Evolutionary conservation across 352 stramenopile genomes (phyloP).

Genomic region (Globisporangium radiosum): DNA sequence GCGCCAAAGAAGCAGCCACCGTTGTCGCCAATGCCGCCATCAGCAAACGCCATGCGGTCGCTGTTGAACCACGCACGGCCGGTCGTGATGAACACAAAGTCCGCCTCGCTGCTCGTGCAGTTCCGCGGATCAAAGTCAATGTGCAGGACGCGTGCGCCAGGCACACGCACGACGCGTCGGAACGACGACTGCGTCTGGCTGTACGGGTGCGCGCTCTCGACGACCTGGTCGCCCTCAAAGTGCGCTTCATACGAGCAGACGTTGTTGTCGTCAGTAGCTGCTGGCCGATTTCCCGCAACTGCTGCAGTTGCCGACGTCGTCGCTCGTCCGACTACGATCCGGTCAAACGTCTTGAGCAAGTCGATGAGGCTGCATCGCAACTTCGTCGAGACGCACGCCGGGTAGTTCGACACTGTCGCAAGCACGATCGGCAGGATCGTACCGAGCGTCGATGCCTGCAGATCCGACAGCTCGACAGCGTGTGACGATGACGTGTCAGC

Average conservation of each 20-base stretch:
- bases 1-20: slow-evolving; percentile 64
- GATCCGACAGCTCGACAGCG: neutral
- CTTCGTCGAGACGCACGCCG: slow-evolving; percentile 21
- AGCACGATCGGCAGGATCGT: slow-evolving; percentile 43
- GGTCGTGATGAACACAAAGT: slow-evolving; percentile 63
- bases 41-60: slow-evolving; percentile 47
- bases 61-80: slow-evolving; percentile 53
- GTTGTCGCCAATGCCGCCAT: slow-evolving; percentile 52
- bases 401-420: slow-evolving; percentile 35
- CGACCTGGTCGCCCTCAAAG: slow-evolving; percentile 35
- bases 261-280: neutral
- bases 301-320: neutral
- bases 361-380: slow-evolving; percentile 19
- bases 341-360: slow-evolving; percentile 29
- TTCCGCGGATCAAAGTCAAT: slow-evolving; percentile 67
- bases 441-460: slow-evolving; percentile 30
- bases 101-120: slow-evolving; percentile 45
- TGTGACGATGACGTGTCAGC: neutral
- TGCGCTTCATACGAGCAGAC: slow-evolving; percentile 7
- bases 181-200: slow-evolving; percentile 47
- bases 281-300: no score
- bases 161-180: slow-evolving; percentile 47
- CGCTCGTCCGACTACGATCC: neutral
- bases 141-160: slow-evolving; percentile 43
- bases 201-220: slow-evolving; percentile 70